Percentiles rank a stretch among this genome's conserved stretches.
phyloP scores from a whole-genome alignment of 768 basidiomycete genomes.

The Mycena latifolia region DNA sequence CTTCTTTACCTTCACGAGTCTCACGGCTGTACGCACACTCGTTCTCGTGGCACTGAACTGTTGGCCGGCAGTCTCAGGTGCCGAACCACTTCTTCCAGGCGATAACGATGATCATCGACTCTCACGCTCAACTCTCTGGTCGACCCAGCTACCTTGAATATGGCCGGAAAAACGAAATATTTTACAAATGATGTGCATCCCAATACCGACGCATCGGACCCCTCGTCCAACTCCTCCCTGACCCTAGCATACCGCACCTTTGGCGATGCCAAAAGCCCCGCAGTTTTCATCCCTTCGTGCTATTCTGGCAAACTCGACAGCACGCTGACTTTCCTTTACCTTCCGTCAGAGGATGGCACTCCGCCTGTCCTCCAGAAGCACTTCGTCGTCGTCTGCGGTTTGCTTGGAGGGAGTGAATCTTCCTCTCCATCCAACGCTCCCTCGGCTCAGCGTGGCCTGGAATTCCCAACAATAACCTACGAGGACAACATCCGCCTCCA shows the following conservation, averaged over 20 bases:
- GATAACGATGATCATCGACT: background rate
- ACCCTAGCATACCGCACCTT: constrained; percentile 33
- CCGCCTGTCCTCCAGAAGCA: constrained; percentile 22
- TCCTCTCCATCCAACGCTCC: constrained; percentile 33
- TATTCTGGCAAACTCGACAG: constrained; percentile 27
- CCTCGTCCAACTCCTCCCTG: constrained; percentile 19
- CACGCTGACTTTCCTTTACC: constrained; percentile 30
- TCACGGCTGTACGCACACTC: background rate
- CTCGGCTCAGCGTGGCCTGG: constrained; percentile 4
- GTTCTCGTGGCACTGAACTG: background rate
- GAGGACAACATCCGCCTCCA: constrained; percentile 34
- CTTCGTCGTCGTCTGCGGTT: constrained; percentile 28
- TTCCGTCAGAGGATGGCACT: constrained; percentile 7
- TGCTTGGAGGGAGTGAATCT: constrained; percentile 32
- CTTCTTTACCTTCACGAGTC: too few relatives aligned
- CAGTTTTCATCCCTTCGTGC: constrained; percentile 28
- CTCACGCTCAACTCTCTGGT: background rate
- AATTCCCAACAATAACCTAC: constrained; percentile 30
- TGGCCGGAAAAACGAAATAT: constrained; percentile 30
- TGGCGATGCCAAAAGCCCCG: constrained; percentile 21
- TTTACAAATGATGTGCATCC: constrained; percentile 17
- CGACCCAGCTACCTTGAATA: background rate
- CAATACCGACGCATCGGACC: constrained; percentile 9
- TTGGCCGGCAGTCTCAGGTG: background rate
- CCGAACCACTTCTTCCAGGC: background rate